phyloP scores from a whole-genome alignment of 2,329 filamentous ascomycete genomes.

The Neoscytalidium dimidiatum region DNA sequence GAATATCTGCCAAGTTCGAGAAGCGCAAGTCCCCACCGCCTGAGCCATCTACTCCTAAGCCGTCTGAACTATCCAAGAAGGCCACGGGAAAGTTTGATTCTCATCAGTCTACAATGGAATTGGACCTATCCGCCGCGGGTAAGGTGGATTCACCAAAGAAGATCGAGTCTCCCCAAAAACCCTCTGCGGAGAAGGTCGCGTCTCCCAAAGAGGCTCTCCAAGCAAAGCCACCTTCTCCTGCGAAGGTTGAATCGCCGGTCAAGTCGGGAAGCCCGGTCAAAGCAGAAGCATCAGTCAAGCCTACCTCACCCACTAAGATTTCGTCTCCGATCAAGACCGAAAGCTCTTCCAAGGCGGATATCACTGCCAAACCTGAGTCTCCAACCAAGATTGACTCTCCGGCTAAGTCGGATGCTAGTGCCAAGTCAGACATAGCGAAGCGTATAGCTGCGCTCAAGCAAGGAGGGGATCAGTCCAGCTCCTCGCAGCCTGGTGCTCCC shows the following conservation, averaged over 20 bases:
- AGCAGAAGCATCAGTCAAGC: conserved; percentile 2
- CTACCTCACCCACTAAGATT: not conserved
- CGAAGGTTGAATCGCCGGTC: not conserved
- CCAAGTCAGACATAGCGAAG: conserved; percentile 12
- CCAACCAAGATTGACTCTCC: not conserved
- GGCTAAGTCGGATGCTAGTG: conserved; percentile 1
- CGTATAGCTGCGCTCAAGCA: conserved; percentile 11
- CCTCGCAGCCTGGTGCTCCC: conserved; percentile 6
- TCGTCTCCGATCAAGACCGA: not conserved
- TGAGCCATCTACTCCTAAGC: not conserved
- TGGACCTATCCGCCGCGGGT: not conserved
- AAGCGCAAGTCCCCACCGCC: conserved; percentile 19
- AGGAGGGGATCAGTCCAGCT: not conserved
- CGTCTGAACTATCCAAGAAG: conserved; percentile 1
- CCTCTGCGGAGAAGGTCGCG: not conserved
- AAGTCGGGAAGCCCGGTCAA: conserved; percentile 20
- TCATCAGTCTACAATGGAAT: not conserved
- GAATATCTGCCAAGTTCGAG: conserved; percentile 23
- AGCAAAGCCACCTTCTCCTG: too few species aligned
- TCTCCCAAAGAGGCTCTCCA: too few species aligned
- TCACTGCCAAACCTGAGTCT: conserved; percentile 29
- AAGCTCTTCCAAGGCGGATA: conserved; percentile 22
- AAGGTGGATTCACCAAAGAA: not conserved
- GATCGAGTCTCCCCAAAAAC: not conserved
- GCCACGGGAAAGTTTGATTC: conserved; percentile 11